Evolutionary conservation across 139 green algal species (phyloP), one percentile per base, ranked within the genome.

Genomic region (Volvox reticuliferus): DNA sequence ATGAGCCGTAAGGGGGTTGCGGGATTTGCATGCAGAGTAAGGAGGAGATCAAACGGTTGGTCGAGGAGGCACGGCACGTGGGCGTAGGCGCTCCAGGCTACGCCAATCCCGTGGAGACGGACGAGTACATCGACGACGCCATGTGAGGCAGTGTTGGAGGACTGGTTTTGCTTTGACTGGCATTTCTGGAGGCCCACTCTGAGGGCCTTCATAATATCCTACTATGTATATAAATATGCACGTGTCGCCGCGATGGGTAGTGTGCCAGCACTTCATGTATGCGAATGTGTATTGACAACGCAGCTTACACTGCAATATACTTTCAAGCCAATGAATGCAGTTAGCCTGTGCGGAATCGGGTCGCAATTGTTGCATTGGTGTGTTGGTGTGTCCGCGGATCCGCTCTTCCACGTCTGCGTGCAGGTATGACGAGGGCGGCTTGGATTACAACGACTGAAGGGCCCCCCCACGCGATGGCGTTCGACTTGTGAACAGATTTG

Each of bases 81-180:
- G 65, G 75, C 81, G 90, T 90, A 73, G 91, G 82, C 1, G 87
- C 87, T 19, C 89, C 89, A 26, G 79, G 80, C 68, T 87, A 87
- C 79, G 67, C 65, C 20, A 86, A 68, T 61, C 83, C 79, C n/a
- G 86, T 94, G 55, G 94, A 96, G 91, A 95, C 94, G 16, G 94
- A 96, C 78, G 94, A 95, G 37, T 96, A 96, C 93, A 95, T 96
- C 33, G 94, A 96, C 65, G 94, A 95, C 86, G 94, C 94, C 12
- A 89, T 89, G 89, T 91, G 88, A 73, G 91, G 50, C 22, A 22
- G 73, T n/a, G 12, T 36, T 16, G 83, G 21, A 37, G 28, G 21
- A 12, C 65, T 73, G 65, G 6, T 28, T 73, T 24, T 24, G 65
- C 65, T 12, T 73, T 24, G 6, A 9, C 16, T 24, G 21, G 65